Percentiles rank a stretch among this genome's conserved stretches.
These are phyloP conservation scores for Rosellinia necatrix DNA, from an alignment of 2,329 filamentous ascomycete species.

Conservation along the genomic window DNA sequence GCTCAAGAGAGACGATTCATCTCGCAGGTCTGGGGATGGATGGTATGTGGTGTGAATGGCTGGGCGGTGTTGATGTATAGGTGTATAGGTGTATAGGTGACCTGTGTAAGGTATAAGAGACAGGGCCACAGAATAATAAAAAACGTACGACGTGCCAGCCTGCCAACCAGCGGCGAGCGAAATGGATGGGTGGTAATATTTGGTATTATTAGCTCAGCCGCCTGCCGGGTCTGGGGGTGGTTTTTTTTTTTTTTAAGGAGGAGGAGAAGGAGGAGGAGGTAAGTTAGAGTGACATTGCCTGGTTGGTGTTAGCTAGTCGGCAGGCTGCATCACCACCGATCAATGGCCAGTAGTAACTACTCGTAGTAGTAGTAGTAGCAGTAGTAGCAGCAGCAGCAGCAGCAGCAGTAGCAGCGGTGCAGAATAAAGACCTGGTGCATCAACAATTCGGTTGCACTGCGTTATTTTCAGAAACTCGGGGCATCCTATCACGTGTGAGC, in stretches of 20 bases:
- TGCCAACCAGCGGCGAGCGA: conserved; percentile 6
- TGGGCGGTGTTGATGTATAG: background rate
- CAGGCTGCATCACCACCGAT: background rate
- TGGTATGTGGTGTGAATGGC: background rate
- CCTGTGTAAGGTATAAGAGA: background rate
- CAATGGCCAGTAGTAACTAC: too few species aligned
- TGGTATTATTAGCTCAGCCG: conserved; percentile 17
- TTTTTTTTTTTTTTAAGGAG: too few species aligned
- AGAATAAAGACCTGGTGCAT: background rate
- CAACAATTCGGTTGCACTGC: conserved; percentile 7
- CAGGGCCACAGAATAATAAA: too few species aligned
- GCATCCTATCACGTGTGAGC: background rate
- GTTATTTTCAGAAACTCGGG: conserved; percentile 14
- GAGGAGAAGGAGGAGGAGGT: too few species aligned
- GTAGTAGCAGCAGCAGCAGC: too few species aligned
- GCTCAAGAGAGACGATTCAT: background rate
- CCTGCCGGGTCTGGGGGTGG: too few species aligned
- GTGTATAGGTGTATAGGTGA: background rate
- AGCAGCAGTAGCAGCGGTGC: too few species aligned
- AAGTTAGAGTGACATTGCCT: too few species aligned
- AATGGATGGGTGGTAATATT: conserved; percentile 10
- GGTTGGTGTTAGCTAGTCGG: background rate
- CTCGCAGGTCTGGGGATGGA: background rate
- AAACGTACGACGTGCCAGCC: conserved; percentile 4
- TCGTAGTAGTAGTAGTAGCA: too few species aligned